These are phyloP conservation scores for Acer yangbiense DNA, from an alignment of 345 rosid species.

Conservation along the genomic window DNA sequence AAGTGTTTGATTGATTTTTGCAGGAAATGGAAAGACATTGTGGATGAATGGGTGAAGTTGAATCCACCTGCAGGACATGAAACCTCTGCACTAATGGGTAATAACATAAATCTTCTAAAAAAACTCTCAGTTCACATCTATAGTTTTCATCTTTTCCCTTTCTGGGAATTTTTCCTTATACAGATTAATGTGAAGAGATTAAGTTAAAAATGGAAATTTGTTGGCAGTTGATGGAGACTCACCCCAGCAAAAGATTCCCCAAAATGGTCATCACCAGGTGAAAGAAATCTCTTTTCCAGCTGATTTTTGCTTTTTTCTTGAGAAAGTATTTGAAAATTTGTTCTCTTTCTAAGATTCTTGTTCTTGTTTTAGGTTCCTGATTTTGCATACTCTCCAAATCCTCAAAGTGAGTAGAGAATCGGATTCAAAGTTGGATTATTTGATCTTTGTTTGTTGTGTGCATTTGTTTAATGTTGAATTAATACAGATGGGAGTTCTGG, in stretches of 20 bases:
- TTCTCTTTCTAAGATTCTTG: slow-evolving; percentile 46
- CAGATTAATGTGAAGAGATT: slow-evolving; percentile 14
- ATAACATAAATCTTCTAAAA: slow-evolving; percentile 33
- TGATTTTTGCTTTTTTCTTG: slow-evolving; percentile 22
- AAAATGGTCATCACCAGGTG: slow-evolving; percentile 82
- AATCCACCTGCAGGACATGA: slow-evolving; percentile 78
- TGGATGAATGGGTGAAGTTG: slow-evolving; percentile 89
- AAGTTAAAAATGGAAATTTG: slow-evolving; percentile 16
- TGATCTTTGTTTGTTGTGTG: slow-evolving; percentile 15
- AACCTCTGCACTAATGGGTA: slow-evolving; percentile 80
- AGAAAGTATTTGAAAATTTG: slow-evolving; percentile 26
- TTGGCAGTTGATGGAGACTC: slow-evolving; percentile 84
- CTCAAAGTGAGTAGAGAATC: slow-evolving; percentile 64
- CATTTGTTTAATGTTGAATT: slow-evolving; percentile 16
- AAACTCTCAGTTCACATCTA: not conserved
- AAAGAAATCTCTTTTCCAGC: slow-evolving; percentile 28
- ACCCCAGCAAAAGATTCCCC: slow-evolving; percentile 71
- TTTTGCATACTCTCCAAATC: slow-evolving; percentile 67
- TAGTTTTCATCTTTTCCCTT: slow-evolving; percentile 14
- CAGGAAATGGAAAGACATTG: slow-evolving; percentile 96
- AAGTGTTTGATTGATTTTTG: slow-evolving; percentile 11
- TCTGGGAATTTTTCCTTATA: slow-evolving; percentile 17
- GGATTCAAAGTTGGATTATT: slow-evolving; percentile 37
- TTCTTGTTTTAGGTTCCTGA: slow-evolving; percentile 61
- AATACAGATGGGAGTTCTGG: slow-evolving; percentile 67